Conservation (phyloP, 2,329 filamentous ascomycete genomes). For the Penicillium sclerotigenum region DNA sequence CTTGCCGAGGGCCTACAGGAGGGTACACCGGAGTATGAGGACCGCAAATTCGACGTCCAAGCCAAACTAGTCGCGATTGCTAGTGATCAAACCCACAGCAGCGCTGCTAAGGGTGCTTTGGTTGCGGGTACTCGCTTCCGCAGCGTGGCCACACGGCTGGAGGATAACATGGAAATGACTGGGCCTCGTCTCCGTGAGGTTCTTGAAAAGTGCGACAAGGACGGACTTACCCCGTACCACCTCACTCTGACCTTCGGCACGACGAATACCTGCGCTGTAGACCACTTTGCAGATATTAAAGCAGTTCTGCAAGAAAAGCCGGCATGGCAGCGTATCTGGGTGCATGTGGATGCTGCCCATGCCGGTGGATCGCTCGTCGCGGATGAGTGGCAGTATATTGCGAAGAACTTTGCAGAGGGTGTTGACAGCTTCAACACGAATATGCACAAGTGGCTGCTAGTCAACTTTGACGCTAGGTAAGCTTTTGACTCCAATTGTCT, state of each 20-base stretch:
- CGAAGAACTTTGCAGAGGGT: slow-evolving; percentile 54
- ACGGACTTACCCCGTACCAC: slow-evolving; percentile 80
- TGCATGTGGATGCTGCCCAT: slow-evolving; percentile 91
- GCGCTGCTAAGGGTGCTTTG: slow-evolving; percentile 80
- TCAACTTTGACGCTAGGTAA: slow-evolving; percentile 75
- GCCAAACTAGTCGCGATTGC: slow-evolving; percentile 75
- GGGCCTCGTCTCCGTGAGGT: slow-evolving; percentile 59
- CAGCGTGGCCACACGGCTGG: slow-evolving; percentile 60
- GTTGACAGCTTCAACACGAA: slow-evolving; percentile 94
- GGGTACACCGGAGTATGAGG: slow-evolving; percentile 60
- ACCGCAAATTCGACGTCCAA: slow-evolving; percentile 64
- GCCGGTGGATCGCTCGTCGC: slow-evolving; percentile 81
- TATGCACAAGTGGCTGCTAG: slow-evolving; percentile 96
- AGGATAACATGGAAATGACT: slow-evolving; percentile 68
- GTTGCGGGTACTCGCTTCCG: slow-evolving; percentile 82
- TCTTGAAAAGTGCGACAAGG: slow-evolving; percentile 62
- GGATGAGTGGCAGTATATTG: slow-evolving; percentile 72
- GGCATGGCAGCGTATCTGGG: slow-evolving; percentile 66
- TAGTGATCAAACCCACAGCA: slow-evolving; percentile 75
- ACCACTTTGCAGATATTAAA: slow-evolving; percentile 72
- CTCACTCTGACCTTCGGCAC: slow-evolving; percentile 80
- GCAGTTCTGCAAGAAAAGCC: slow-evolving; percentile 47
- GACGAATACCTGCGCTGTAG: slow-evolving; percentile 82
- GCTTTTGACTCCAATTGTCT: background rate
- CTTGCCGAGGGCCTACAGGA: slow-evolving; percentile 48